phyloP scores from a whole-genome alignment of 1,139 yeast species.

The Chernovozyma sophiae-reginae region DNA sequence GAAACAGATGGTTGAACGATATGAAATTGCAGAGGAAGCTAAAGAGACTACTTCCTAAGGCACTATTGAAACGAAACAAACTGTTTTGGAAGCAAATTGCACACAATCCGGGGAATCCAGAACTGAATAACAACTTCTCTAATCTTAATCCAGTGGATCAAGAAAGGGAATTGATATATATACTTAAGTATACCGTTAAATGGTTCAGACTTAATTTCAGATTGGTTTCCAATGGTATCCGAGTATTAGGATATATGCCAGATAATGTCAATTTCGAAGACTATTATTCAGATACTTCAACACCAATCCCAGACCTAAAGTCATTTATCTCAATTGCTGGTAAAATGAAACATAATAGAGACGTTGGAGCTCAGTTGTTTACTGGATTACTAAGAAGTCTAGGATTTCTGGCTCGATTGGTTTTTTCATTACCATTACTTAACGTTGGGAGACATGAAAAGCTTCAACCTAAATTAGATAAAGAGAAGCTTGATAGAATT shows the following conservation, averaged over 20 bases:
- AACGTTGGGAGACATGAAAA: slow-evolving; percentile 10
- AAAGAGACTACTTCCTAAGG: slow-evolving; percentile 25
- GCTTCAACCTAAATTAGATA: slow-evolving; percentile 24
- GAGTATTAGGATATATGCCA: slow-evolving; percentile 32
- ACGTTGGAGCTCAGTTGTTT: slow-evolving; percentile 34
- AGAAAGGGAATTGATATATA: slow-evolving; percentile 21
- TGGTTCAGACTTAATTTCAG: slow-evolving; percentile 37
- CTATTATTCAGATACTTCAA: slow-evolving; percentile 20
- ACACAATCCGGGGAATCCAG: too few species aligned
- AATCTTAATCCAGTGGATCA: background rate
- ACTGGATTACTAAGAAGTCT: slow-evolving; percentile 28
- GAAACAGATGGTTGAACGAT: slow-evolving; percentile 23
- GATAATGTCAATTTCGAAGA: slow-evolving; percentile 7
- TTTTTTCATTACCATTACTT: slow-evolving; percentile 32
- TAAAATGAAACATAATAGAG: slow-evolving; percentile 31
- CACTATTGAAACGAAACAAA: slow-evolving; percentile 17
- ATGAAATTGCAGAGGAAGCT: slow-evolving; percentile 19
- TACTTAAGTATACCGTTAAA: slow-evolving; percentile 31
- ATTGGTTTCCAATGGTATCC: slow-evolving; percentile 29
- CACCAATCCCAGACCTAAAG: slow-evolving; percentile 11
- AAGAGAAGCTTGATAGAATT: slow-evolving; percentile 18
- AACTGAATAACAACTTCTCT: too few species aligned
- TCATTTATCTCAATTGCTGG: slow-evolving; percentile 19
- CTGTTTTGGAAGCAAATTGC: slow-evolving; percentile 6
- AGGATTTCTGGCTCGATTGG: slow-evolving; percentile 31